Evolutionary conservation across 306 rosid genomes (phyloP), one percentile per base, ranked within the genome.

Genomic region (Sicyos baderoa): DNA sequence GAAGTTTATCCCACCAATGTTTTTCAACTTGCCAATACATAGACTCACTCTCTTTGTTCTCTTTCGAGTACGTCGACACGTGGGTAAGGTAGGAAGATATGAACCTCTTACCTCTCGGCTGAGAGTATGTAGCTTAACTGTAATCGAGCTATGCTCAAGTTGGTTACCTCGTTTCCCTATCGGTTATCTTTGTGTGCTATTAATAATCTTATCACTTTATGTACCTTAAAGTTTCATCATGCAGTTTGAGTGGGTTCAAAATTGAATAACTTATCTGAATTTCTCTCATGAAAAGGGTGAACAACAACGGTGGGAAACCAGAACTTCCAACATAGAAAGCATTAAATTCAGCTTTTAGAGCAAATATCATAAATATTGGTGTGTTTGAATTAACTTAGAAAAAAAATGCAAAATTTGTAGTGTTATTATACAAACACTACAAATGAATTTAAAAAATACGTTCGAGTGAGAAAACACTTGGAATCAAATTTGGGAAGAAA

Each of bases 1-100:
- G 87, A 84, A 76, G 85, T 84, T 32, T 84, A 84, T 72, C 87
- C 87, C 10, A 84, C 67, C 47, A 84, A 84, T 57, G 58, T 81
- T 62, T 64, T 73, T 8, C 78, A 25, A 10, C 64, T 83, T 45
- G 44, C 68, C 23, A 54, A 69, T 17, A n/a, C 17, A 19, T 60
- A 21, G 55, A 7, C 27, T 47, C 49, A 5, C 7, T 29, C 47
- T 60, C 35, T 22, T 10, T 49, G 1, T 15, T 10, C 3, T 18
- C 3, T 9, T 45, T 18, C 7, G 19, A 47, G 50, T 47, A 0
- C 50, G 4, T 11, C 19, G 6, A 50, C 54, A 50, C 19, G 56
- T 17, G 2, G 18, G 53, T 2, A 50, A 17, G 3, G 9, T 5
- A 16, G 54, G 2, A 18, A 16, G 21, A 7, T 52, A n/a, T 4